A percentile compares a stretch with the other conserved stretches of the same genome.
Conservation (phyloP, 805 yeast genomes). For the Vanderwaltozyma tropicalis region DNA sequence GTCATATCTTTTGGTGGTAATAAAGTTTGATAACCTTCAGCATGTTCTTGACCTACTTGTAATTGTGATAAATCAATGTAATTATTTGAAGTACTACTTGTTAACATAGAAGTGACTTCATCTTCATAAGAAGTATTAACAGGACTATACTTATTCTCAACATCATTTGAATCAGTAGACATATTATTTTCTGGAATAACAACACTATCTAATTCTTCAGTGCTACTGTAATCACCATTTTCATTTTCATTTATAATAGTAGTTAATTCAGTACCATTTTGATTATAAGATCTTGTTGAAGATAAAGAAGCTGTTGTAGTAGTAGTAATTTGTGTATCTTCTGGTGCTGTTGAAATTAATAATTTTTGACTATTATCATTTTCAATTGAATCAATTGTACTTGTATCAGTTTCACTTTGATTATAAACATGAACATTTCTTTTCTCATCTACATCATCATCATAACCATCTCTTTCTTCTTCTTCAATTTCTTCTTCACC, state of each 20-base stretch:
- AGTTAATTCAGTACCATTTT: not conserved
- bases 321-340: no score
- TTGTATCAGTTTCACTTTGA: slow-evolving; percentile 18
- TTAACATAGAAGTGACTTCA: no score
- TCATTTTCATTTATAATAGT: not conserved
- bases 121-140: not conserved
- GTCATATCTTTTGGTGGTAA: slow-evolving; percentile 37
- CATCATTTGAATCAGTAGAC: slow-evolving; percentile 1
- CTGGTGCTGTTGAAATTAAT: no score
- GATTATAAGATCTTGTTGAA: not conserved
- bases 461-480: slow-evolving; percentile 7
- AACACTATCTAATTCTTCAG: not conserved
- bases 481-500: slow-evolving; percentile 9
- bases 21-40: slow-evolving; percentile 56
- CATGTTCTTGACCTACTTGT: slow-evolving; percentile 62
- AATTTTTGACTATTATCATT: no score
- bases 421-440: slow-evolving; percentile 16
- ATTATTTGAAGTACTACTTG: no score
- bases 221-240: not conserved
- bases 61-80: slow-evolving; percentile 50
- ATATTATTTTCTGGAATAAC: not conserved
- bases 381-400: slow-evolving; percentile 22
- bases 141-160: not conserved
- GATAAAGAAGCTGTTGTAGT: not conserved
- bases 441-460: slow-evolving; percentile 11